Evolutionary conservation across 208 protist genomes (phyloP), one percentile per base, ranked within the genome.

Genomic region (Eutreptiella sp.): DNA sequence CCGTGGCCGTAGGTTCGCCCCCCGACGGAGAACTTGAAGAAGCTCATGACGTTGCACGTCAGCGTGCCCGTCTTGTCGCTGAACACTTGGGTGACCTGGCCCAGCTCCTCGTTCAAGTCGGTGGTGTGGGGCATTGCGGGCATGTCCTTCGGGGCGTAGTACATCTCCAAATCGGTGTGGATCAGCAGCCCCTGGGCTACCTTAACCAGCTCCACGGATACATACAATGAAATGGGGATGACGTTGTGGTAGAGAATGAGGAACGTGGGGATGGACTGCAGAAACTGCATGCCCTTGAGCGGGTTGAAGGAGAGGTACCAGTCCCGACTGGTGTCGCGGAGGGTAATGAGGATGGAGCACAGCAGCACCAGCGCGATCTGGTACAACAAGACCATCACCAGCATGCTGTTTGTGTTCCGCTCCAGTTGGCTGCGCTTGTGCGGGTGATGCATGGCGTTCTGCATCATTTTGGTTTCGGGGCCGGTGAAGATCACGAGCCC

Each of bases 1-100:
- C 54, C 54, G 16, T 14, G 14, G 14, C 54, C 54, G 53, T 54
- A 62, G 9, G 16, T n/a, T n/a, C 11, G 11, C 19, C 53, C 54
- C n/a, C 28, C 54, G 31, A n/a, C 33, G 11, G 14, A 55, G 54
- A 57, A 62, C 50, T 26, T 7, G 27, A 62, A 60, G 11, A 69
- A n/a, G 16, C n/a, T 67, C 84, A 90, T 88, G 34, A 71, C 39
- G 62, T 92, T 92, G 27, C 73, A 52, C 0, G 86, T 92, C 16
- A 92, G 68, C 21, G 86, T 92, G 42, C 85, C 85, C 1, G 86
- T 92, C 71, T 92, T 92, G 63, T 92, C 86, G 27, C 52, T 63
- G 55, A 92, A 92, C 19, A 92, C 52, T 46, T 92, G 80, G 47
- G 76, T 36, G 19, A 90, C 76, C 68, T 89, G 81, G 23, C 73